phyloP scores from a whole-genome alignment of 805 yeast genomes.

The Diddensiella caesifluorescens region DNA sequence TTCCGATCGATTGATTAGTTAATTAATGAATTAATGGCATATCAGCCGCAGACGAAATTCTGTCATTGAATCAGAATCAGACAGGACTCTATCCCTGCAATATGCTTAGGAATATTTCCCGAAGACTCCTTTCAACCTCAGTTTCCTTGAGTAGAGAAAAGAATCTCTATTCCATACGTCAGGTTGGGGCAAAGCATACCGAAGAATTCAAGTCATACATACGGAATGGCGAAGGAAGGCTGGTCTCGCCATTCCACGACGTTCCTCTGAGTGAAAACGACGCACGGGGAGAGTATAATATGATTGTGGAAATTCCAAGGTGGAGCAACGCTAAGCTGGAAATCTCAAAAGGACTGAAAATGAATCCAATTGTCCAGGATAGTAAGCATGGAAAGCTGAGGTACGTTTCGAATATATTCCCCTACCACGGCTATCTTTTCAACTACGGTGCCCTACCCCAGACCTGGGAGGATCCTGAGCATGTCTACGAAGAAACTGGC shows the following conservation, averaged over 20 bases:
- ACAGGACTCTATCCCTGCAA: too few species aligned
- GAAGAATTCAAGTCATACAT: slow-evolving; percentile 75
- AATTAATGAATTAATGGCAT: too few species aligned
- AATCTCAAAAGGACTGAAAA: slow-evolving; percentile 42
- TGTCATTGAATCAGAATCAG: too few species aligned
- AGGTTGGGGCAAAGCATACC: slow-evolving; percentile 81
- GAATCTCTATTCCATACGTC: slow-evolving; percentile 73
- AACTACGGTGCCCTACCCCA: slow-evolving; percentile 60
- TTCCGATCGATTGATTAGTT: too few species aligned
- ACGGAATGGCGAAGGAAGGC: slow-evolving; percentile 64
- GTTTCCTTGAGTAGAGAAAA: not conserved
- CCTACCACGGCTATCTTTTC: slow-evolving; percentile 78
- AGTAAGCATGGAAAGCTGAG: slow-evolving; percentile 68
- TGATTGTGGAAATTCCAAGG: slow-evolving; percentile 91
- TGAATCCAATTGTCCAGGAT: slow-evolving; percentile 81
- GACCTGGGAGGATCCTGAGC: slow-evolving; percentile 96
- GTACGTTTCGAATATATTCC: slow-evolving; percentile 73
- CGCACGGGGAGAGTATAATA: slow-evolving; percentile 60
- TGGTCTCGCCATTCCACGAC: slow-evolving; percentile 81
- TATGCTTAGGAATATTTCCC: too few species aligned
- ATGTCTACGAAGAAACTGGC: slow-evolving; percentile 40
- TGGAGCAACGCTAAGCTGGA: slow-evolving; percentile 85
- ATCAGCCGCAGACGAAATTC: too few species aligned
- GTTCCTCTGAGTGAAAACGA: slow-evolving; percentile 77
- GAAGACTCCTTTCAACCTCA: not conserved